Percentiles rank a stretch among this genome's conserved stretches.
These are phyloP conservation scores for Komagataella ulmi DNA, from an alignment of 805 yeast species.

Conservation along the genomic window DNA sequence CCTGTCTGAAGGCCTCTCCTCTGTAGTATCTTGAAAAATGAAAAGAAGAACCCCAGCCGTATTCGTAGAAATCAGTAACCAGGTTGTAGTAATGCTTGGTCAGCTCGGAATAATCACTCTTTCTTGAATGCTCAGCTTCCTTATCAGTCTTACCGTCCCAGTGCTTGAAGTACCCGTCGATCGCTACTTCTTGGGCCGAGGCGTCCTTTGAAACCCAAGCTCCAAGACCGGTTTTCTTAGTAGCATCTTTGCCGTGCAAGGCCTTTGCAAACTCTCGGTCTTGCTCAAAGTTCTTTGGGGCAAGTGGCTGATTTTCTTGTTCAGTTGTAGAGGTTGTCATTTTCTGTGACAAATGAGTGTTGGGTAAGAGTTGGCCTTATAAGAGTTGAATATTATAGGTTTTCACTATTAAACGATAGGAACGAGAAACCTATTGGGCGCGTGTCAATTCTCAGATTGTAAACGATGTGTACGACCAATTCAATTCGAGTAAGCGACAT, in stretches of 20 bases:
- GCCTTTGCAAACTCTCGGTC: constrained; percentile 73
- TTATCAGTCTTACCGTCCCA: constrained; percentile 87
- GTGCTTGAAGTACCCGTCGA: constrained; percentile 84
- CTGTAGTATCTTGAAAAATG: constrained; percentile 89
- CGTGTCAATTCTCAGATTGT: not conserved
- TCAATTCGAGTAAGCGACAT: too few species aligned
- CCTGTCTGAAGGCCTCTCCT: constrained; percentile 90
- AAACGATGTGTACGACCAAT: not conserved
- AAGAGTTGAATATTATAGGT: not conserved
- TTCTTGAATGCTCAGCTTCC: constrained; percentile 58
- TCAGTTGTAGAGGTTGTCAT: not conserved
- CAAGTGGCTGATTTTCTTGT: constrained; percentile 12
- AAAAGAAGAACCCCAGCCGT: constrained; percentile 99
- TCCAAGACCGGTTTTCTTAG: constrained; percentile 52
- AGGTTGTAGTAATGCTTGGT: constrained; percentile 95
- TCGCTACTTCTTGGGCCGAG: constrained; percentile 71
- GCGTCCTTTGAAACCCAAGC: constrained; percentile 72
- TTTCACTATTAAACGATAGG: not conserved
- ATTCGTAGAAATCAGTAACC: constrained; percentile 96
- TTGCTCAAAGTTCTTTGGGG: constrained; percentile 39
- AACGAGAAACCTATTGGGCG: not conserved
- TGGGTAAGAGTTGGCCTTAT: not conserved
- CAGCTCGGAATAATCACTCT: constrained; percentile 76
- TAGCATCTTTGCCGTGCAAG: constrained; percentile 67
- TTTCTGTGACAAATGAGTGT: not conserved